A percentile compares a stretch with the other conserved stretches of the same genome.
Evolutionary conservation across 169 alveolate genomes (phyloP).

Genomic region (Pseudocohnilembus persalinus): DNA sequence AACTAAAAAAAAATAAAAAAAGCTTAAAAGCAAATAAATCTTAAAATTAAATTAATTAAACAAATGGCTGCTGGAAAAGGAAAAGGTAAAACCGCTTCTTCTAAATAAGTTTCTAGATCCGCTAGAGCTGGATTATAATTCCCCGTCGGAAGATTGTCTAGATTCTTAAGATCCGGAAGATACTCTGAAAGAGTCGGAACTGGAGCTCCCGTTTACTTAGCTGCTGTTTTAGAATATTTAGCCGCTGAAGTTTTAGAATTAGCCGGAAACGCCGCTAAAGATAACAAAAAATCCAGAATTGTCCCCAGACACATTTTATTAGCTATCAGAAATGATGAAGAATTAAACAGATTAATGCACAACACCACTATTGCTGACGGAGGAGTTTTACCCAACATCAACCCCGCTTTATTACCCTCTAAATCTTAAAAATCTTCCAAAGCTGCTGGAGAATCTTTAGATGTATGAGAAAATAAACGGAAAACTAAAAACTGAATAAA

Average conservation of each 20-base stretch:
- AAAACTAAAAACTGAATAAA: no score
- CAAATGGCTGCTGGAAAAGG: constrained; percentile 28
- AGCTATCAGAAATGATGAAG: constrained; percentile 99
- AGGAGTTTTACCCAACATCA: constrained; percentile 98
- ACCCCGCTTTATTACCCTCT: constrained; percentile 95
- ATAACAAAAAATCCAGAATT: constrained; percentile 97
- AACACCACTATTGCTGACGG: constrained; percentile 98
- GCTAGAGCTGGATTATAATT: constrained; percentile 99
- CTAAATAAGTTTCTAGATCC: constrained; percentile 89
- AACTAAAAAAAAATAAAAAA: no score
- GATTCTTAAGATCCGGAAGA: constrained; percentile 96
- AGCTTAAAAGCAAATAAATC: background rate
- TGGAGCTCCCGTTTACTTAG: constrained; percentile 98
- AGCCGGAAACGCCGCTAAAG: constrained; percentile 99
- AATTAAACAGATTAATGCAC: constrained; percentile 95
- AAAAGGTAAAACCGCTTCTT: constrained; percentile 31
- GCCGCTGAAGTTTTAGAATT: constrained; percentile 98
- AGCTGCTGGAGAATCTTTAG: constrained; percentile 22
- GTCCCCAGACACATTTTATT: constrained; percentile 99
- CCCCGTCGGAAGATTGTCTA: constrained; percentile 99
- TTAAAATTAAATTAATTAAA: no score
- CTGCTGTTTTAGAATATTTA: constrained; percentile 98
- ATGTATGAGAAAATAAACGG: constrained; percentile 3
- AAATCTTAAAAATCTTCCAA: constrained; percentile 46
- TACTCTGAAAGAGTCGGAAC: constrained; percentile 99